Percentiles rank a stretch among this genome's conserved stretches.
These are phyloP conservation scores for Phytopythium delawarense DNA, from an alignment of 352 stramenopile genomes.

Conservation along the genomic window DNA sequence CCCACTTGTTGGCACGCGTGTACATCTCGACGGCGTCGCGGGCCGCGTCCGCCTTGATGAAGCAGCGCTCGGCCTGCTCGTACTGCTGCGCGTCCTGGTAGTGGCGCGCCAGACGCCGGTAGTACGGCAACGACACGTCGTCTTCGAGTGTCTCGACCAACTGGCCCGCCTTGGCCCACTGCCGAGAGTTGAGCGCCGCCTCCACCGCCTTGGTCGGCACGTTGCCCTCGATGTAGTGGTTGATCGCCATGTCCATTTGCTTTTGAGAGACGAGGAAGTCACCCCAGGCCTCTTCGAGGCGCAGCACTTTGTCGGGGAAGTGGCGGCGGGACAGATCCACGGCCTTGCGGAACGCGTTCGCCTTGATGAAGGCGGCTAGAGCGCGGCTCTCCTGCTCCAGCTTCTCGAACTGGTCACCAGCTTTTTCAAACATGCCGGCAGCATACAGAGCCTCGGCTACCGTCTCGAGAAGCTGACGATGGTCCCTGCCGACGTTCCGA, in stretches of 20 bases:
- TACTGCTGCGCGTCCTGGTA: conserved; percentile 87
- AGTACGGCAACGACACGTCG: conserved; percentile 89
- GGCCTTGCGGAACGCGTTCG: conserved; percentile 89
- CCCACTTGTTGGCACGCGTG: conserved; percentile 91
- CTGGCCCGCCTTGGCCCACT: conserved; percentile 92
- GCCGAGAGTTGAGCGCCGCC: conserved; percentile 88
- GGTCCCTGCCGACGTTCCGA: conserved; percentile 83
- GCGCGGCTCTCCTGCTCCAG: conserved; percentile 90
- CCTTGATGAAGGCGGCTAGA: conserved; percentile 91
- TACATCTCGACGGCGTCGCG: conserved; percentile 94
- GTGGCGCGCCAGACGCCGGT: conserved; percentile 83
- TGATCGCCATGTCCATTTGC: conserved; percentile 96
- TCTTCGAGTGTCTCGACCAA: conserved; percentile 90
- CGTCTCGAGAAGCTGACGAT: conserved; percentile 87
- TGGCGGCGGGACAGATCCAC: conserved; percentile 90
- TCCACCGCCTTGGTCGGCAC: conserved; percentile 91
- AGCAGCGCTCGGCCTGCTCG: conserved; percentile 90
- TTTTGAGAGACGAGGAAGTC: conserved; percentile 92
- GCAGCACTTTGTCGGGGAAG: conserved; percentile 90
- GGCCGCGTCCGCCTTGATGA: conserved; percentile 87
- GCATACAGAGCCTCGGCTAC: conserved; percentile 88
- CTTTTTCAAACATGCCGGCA: conserved; percentile 91
- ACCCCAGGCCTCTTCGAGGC: conserved; percentile 91
- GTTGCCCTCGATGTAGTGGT: conserved; percentile 95
- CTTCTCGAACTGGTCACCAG: conserved; percentile 92